Conservation (phyloP, 768 basidiomycete species). For the Lactarius indigo region DNA sequence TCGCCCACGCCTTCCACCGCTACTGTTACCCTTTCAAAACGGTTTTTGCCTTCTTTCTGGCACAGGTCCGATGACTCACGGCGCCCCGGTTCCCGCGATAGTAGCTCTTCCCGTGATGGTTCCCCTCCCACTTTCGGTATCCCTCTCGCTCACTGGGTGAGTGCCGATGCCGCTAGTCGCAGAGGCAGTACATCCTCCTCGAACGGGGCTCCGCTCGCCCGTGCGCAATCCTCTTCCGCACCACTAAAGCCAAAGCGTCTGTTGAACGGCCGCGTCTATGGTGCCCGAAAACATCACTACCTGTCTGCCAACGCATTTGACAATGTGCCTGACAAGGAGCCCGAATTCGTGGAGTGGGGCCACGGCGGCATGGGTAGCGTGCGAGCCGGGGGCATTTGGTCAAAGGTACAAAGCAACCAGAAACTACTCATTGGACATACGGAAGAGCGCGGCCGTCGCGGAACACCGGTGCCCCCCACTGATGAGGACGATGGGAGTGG, state of each 20-base stretch:
- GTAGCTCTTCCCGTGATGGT: constrained; percentile 46
- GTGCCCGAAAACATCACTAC: constrained; percentile 32
- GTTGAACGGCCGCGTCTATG: constrained; percentile 84
- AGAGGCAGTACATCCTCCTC: not conserved
- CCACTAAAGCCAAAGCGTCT: constrained; percentile 38
- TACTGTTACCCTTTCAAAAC: constrained; percentile 19
- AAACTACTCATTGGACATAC: constrained; percentile 21
- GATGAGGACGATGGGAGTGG: constrained; percentile 80
- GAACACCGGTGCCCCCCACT: constrained; percentile 28
- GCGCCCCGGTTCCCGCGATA: constrained; percentile 51
- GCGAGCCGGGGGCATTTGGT: constrained; percentile 20
- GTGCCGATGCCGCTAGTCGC: constrained; percentile 4
- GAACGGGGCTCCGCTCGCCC: constrained; percentile 1
- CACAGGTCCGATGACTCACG: constrained; percentile 45
- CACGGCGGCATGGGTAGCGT: constrained; percentile 76
- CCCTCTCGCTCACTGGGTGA: constrained; percentile 18
- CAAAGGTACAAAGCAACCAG: constrained; percentile 25
- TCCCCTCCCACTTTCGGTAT: constrained; percentile 6
- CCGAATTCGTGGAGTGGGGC: constrained; percentile 89
- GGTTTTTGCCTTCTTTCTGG: constrained; percentile 24
- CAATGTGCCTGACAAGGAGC: constrained; percentile 52
- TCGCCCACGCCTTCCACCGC: constrained; percentile 18
- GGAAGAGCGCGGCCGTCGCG: constrained; percentile 17
- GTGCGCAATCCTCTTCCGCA: not conserved
- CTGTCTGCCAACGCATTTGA: constrained; percentile 44